These are phyloP conservation scores for Coemansia sp. DNA, from an alignment of 192 early-diverging fungal genomes.

Conservation along the genomic window DNA sequence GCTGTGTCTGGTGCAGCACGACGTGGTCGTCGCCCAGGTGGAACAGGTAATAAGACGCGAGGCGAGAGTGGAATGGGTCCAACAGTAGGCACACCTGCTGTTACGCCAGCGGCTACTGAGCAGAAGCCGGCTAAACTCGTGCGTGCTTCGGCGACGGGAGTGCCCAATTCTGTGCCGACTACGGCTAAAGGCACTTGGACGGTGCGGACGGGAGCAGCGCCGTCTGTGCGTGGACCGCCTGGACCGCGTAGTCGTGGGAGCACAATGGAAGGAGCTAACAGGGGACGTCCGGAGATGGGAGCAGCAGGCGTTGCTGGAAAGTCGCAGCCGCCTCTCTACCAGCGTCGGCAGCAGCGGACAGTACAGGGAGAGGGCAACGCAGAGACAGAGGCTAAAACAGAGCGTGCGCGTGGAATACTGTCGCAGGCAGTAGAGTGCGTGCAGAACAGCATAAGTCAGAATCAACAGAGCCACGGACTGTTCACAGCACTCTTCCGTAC, in stretches of 20 bases:
- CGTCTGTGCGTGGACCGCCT: not conserved
- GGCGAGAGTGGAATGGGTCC: not conserved
- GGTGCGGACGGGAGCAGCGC: not conserved
- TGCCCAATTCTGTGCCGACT: not conserved
- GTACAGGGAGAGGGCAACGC: not conserved
- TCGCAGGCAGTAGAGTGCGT: slow-evolving; percentile 17
- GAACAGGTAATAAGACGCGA: not conserved
- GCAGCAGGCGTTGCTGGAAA: not conserved
- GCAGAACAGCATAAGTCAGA: slow-evolving; percentile 25
- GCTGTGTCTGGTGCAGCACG: too few species aligned
- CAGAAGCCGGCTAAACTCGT: slow-evolving; percentile 14
- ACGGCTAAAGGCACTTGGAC: not conserved
- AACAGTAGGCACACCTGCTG: slow-evolving; percentile 5
- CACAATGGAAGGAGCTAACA: not conserved
- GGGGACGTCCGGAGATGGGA: not conserved
- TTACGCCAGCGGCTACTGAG: not conserved
- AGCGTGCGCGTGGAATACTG: slow-evolving; percentile 18
- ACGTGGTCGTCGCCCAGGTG: too few species aligned
- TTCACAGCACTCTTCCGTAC: slow-evolving; percentile 86
- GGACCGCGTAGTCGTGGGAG: slow-evolving; percentile 6
- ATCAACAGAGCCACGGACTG: slow-evolving; percentile 66
- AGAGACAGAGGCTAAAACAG: slow-evolving; percentile 1
- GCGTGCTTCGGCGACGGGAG: not conserved
- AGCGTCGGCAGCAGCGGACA: slow-evolving; percentile 11
- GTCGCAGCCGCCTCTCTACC: not conserved